phyloP scores from a whole-genome alignment of 164 flowering plant species.

The Echeveria elegans region DNA sequence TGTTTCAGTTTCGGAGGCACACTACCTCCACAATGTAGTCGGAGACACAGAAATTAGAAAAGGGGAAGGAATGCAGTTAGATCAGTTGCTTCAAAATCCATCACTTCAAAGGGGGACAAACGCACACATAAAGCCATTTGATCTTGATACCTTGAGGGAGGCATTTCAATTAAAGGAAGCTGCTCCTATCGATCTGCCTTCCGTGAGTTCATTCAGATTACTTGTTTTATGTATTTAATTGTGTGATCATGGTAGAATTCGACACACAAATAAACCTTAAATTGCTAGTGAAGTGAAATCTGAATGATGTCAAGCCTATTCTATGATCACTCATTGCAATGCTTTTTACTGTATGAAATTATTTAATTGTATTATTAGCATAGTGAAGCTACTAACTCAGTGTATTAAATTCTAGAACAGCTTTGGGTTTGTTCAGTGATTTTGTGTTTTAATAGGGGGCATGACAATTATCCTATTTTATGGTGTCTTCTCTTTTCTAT shows the following conservation, averaged over 20 bases:
- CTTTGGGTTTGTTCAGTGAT: background rate
- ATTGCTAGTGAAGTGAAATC: background rate
- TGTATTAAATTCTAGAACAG: background rate
- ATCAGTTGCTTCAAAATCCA: slow-evolving; percentile 58
- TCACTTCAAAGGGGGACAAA: slow-evolving; percentile 33
- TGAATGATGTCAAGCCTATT: background rate
- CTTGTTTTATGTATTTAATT: background rate
- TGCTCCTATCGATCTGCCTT: slow-evolving; percentile 49
- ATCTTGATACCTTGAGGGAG: slow-evolving; percentile 49
- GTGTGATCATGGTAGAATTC: background rate
- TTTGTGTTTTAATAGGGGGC: background rate
- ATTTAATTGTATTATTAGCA: background rate
- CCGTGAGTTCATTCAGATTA: slow-evolving; percentile 31
- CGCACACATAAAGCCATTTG: slow-evolving; percentile 65
- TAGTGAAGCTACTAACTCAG: background rate
- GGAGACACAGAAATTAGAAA: slow-evolving; percentile 82
- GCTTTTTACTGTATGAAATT: background rate
- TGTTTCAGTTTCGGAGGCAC: slow-evolving; percentile 62
- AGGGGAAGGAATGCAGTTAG: slow-evolving; percentile 89
- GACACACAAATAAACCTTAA: background rate
- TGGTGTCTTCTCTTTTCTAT: too few relatives aligned
- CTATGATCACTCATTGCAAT: background rate
- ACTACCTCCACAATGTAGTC: slow-evolving; percentile 77
- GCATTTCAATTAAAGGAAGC: slow-evolving; percentile 71
- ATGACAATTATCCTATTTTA: background rate